Base-by-base conservation (phyloP, 495 filamentous ascomycete species). In the Aspergillus kassunensis region DNA sequence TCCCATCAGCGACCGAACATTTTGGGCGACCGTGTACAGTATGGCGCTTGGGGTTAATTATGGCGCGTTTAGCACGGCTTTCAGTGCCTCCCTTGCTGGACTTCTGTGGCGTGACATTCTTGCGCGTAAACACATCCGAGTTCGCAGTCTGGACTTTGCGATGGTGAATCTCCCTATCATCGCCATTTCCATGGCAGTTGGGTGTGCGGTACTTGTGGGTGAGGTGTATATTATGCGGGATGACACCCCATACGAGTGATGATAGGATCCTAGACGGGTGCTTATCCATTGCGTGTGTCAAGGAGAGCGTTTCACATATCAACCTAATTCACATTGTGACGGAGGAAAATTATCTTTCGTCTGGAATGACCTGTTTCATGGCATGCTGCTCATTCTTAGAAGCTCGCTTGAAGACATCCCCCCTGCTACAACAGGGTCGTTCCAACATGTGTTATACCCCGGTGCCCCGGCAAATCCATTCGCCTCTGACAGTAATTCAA, bases 201-300 rank as follows among this genome's bases (percentile, higher is more conserved):
- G 51, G 5, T 53, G 33, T 23, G 34, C 35, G 1, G 33, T 53
- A 6, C 33, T 53, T 11, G 25, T 53, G n/a, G 51, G 51, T 2
- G 51, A 53, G 42, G 51, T 53, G 13, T 53, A 53, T 41, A 53
- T 53, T 13, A 49, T 49, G 34, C 45, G 45, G 4, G 45, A 49
- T 39, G 35, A 31, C 12, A n/a, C 44, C 8, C 44, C 44, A 1
- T 46, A 46, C 9, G 44, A 46, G 24, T 27, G 24, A 27, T 9
- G 24, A n/a, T n/a, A n/a, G n/a, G n/a, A n/a, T n/a, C n/a, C n/a
- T n/a, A n/a, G n/a, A n/a, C n/a, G n/a, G n/a, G n/a, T n/a, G n/a
- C n/a, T n/a, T n/a, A n/a, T n/a, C n/a, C n/a, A n/a, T n/a, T n/a
- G n/a, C n/a, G n/a, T n/a, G n/a, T n/a, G n/a, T n/a, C n/a, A n/a